A percentile compares a stretch with the other conserved stretches of the same genome.
These are phyloP conservation scores for Diaporthe sp. DNA, from an alignment of 2,329 filamentous ascomycete species.

Conservation along the genomic window DNA sequence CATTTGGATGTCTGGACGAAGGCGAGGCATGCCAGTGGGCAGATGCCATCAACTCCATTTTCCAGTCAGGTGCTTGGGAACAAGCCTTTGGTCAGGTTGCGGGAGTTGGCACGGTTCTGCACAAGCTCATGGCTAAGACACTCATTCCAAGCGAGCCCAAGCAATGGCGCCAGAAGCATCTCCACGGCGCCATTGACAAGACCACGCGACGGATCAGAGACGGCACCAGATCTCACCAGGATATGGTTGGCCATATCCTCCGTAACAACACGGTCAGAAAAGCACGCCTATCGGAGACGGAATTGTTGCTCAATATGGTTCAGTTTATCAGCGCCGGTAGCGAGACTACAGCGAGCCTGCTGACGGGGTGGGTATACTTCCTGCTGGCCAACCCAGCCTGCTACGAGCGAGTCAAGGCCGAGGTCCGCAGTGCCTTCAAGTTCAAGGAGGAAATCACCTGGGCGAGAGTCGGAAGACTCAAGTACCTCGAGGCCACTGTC, in stretches of 20 bases:
- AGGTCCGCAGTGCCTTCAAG: background rate
- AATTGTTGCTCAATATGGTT: background rate
- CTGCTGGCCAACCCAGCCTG: background rate
- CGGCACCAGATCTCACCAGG: background rate
- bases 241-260: background rate
- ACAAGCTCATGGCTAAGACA: background rate
- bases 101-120: background rate
- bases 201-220: background rate
- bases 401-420: background rate
- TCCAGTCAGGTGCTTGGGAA: background rate
- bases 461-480: background rate
- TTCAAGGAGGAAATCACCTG: background rate
- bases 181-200: background rate
- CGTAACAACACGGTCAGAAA: background rate
- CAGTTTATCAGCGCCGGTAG: background rate
- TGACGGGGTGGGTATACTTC: background rate
- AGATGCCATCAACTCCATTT: background rate
- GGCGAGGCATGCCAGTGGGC: background rate
- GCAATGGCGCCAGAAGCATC: background rate
- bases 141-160: background rate
- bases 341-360: background rate
- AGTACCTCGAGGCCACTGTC: constrained; percentile 2
- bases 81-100: background rate
- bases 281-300: background rate
- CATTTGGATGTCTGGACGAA: background rate